Evolutionary conservation across 2,329 filamentous ascomycete species (phyloP).

Genomic region (Fusarium irregulare): DNA sequence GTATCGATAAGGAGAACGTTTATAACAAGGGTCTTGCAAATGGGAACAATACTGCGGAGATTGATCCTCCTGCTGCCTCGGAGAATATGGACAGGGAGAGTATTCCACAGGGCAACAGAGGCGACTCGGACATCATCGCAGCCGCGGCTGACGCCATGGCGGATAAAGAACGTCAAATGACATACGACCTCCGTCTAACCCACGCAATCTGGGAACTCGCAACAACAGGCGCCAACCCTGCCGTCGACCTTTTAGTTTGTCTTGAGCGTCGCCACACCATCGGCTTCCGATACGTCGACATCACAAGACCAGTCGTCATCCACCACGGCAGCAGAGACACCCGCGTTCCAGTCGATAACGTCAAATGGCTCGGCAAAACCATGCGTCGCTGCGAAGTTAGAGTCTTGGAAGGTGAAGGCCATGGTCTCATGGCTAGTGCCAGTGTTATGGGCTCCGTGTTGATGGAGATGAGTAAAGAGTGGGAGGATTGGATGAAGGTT

Average conservation of each 20-base stretch:
- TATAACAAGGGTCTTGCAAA: constrained; percentile 45
- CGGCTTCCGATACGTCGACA: constrained; percentile 96
- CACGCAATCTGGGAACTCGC: constrained; percentile 95
- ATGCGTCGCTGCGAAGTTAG: constrained; percentile 95
- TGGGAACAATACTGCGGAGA: constrained; percentile 36
- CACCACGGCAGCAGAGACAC: constrained; percentile 93
- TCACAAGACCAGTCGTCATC: constrained; percentile 89
- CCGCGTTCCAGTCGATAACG: constrained; percentile 93
- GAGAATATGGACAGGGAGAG: constrained; percentile 64
- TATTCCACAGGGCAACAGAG: constrained; percentile 44
- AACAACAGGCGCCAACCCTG: constrained; percentile 91
- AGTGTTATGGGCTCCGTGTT: constrained; percentile 93
- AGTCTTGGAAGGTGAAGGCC: constrained; percentile 89
- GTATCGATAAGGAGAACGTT: constrained; percentile 64
- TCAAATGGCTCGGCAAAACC: constrained; percentile 91
- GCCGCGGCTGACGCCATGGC: constrained; percentile 71
- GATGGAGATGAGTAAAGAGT: constrained; percentile 93
- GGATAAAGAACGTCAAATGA: constrained; percentile 77
- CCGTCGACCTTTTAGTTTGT: constrained; percentile 91
- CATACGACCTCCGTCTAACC: constrained; percentile 87
- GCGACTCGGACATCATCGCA: constrained; percentile 52
- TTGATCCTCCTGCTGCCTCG: constrained; percentile 48
- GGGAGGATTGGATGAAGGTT: constrained; percentile 84
- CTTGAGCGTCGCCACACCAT: constrained; percentile 91
- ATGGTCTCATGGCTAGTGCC: constrained; percentile 95